These are phyloP conservation scores for Schizopora paradoxa DNA, from an alignment of 1,284 basidiomycete genomes.

Conservation along the genomic window DNA sequence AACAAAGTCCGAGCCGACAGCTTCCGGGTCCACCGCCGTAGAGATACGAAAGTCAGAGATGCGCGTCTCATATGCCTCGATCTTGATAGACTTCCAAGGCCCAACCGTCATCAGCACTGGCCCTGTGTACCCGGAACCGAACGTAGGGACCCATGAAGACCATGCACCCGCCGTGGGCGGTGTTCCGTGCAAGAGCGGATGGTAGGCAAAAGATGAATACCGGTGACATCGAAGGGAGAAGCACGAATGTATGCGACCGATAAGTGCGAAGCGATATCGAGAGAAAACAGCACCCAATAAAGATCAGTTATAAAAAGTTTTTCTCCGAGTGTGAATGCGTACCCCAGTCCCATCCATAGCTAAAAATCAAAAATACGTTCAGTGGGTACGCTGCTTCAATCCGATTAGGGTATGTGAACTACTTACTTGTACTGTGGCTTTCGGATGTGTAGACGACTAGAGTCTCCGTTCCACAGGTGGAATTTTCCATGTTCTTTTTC, in stretches of 20 bases:
- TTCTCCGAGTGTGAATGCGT: conserved; percentile 19
- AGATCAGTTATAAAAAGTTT: neutral
- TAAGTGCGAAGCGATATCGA: conserved; percentile 8
- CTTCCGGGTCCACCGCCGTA: conserved; percentile 43
- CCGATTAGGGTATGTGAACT: neutral
- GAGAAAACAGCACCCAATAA: neutral
- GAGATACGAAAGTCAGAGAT: conserved; percentile 62
- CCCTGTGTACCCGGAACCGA: too few relatives aligned
- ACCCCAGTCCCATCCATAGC: conserved; percentile 88
- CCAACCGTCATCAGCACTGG: conserved; percentile 74
- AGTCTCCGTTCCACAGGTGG: conserved; percentile 81
- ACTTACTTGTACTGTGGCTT: conserved; percentile 84
- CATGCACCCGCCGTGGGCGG: too few relatives aligned
- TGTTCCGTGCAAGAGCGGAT: too few relatives aligned
- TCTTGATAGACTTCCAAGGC: conserved; percentile 71
- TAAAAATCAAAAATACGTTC: conserved; percentile 26
- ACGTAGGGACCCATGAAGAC: too few relatives aligned
- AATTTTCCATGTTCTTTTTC: conserved; percentile 59
- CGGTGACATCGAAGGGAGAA: neutral
- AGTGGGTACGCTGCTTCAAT: conserved; percentile 1
- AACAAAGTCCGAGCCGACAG: too few relatives aligned
- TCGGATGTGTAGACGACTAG: conserved; percentile 78
- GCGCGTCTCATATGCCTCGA: conserved; percentile 62
- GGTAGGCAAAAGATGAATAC: neutral
- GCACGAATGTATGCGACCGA: neutral